Evolutionary conservation across 257 asterid species (phyloP).

Genomic region (Ocimum tenuiflorum): DNA sequence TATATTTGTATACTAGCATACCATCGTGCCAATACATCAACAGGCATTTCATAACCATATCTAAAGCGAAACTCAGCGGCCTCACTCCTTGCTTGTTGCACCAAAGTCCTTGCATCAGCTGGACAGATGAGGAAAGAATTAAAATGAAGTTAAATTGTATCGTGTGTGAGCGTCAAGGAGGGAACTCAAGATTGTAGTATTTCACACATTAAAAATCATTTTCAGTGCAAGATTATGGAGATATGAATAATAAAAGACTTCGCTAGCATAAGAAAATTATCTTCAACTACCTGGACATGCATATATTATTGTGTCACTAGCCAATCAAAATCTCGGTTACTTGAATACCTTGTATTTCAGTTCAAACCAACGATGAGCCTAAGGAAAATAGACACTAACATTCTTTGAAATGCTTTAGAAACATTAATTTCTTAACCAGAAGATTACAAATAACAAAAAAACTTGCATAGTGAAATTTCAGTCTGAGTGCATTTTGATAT

Average conservation of each 20-base stretch:
- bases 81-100: constrained; percentile 94
- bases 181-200: constrained; percentile 3
- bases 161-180: neutral
- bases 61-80: constrained; percentile 89
- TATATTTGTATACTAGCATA: constrained; percentile 13
- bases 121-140: constrained; percentile 6
- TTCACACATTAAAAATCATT: neutral
- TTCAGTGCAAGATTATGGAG: neutral
- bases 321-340: neutral
- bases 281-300: neutral
- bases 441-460: neutral
- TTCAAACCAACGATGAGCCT: neutral
- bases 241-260: neutral
- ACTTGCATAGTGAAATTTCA: neutral
- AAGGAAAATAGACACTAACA: neutral
- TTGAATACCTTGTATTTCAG: neutral
- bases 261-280: neutral
- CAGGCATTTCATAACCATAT: constrained; percentile 98
- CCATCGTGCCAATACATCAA: constrained; percentile 87
- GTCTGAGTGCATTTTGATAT: neutral
- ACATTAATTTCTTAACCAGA: neutral
- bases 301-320: neutral
- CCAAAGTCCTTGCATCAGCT: constrained; percentile 99
- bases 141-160: neutral
- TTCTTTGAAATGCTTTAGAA: neutral